Conservation (phyloP, 495 filamentous ascomycete genomes). For the Hypoxylon rickii region DNA sequence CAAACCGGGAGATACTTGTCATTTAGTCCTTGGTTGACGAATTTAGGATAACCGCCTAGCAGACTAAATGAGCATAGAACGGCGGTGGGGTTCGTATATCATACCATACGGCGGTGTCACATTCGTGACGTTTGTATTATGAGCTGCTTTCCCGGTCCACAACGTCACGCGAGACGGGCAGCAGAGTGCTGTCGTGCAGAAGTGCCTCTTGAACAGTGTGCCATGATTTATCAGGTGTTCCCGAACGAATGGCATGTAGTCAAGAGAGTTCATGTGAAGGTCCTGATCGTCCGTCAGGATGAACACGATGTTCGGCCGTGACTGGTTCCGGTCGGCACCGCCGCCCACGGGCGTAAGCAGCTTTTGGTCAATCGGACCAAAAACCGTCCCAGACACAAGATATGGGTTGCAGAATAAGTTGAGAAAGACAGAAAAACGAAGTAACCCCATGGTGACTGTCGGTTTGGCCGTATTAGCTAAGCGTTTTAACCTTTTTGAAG, state of each 20-base stretch:
- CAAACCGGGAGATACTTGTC: slow-evolving; percentile 69
- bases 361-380: slow-evolving; percentile 21
- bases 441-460: background rate
- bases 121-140: slow-evolving; percentile 78
- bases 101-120: slow-evolving; percentile 65
- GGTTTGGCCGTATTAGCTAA: background rate
- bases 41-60: slow-evolving; percentile 71
- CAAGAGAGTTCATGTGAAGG: slow-evolving; percentile 60
- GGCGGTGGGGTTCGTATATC: background rate
- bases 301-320: slow-evolving; percentile 63
- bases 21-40: slow-evolving; percentile 67
- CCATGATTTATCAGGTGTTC: slow-evolving; percentile 59
- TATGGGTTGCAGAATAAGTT: background rate
- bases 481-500: too few relatives aligned
- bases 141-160: slow-evolving; percentile 68
- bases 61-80: background rate
- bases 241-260: slow-evolving; percentile 60
- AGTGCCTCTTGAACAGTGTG: slow-evolving; percentile 61
- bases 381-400: slow-evolving; percentile 9
- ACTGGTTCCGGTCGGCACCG: background rate
- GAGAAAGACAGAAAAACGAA: background rate
- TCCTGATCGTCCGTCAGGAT: slow-evolving; percentile 72
- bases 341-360: slow-evolving; percentile 2
- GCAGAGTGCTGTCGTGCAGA: slow-evolving; percentile 65
- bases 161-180: slow-evolving; percentile 67